These are phyloP conservation scores for Trichoderma reesei DNA, from an alignment of 495 filamentous ascomycete species.

Conservation along the genomic window DNA sequence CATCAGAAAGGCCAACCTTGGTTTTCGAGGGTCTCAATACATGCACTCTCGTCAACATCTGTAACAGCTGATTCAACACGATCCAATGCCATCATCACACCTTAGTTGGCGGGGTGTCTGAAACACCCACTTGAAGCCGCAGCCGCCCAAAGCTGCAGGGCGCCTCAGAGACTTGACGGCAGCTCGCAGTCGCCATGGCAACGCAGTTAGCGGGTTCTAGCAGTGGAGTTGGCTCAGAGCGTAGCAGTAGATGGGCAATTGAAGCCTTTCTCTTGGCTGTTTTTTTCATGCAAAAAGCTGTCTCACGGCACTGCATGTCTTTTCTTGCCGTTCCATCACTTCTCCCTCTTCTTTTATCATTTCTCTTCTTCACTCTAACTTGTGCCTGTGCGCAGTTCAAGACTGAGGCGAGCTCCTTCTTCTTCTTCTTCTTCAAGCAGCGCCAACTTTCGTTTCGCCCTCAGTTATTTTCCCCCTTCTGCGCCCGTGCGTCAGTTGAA, in stretches of 20 bases:
- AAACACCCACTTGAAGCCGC: neutral
- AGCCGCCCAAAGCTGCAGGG: neutral
- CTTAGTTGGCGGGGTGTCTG: neutral
- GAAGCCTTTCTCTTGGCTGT: neutral
- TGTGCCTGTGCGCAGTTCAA: no score
- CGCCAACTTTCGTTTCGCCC: neutral
- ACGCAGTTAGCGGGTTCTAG: neutral
- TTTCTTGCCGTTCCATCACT: neutral
- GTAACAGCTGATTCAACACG: no score
- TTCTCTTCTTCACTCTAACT: no score
- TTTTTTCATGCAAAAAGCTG: slow-evolving; percentile 4
- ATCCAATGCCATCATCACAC: no score
- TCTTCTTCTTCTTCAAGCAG: neutral
- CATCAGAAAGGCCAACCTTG: no score
- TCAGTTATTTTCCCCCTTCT: neutral
- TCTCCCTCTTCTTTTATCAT: no score
- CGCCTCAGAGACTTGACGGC: neutral
- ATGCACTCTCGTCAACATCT: no score
- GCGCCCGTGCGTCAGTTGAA: neutral
- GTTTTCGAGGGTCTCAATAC: neutral
- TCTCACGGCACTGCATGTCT: neutral
- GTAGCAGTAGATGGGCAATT: neutral
- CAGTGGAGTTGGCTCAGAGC: neutral
- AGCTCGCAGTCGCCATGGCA: neutral
- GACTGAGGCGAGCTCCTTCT: neutral